Percentiles rank a stretch among this genome's conserved stretches.
Conservation (phyloP, 164 flowering plant genomes). For the Malania oleifera region DNA sequence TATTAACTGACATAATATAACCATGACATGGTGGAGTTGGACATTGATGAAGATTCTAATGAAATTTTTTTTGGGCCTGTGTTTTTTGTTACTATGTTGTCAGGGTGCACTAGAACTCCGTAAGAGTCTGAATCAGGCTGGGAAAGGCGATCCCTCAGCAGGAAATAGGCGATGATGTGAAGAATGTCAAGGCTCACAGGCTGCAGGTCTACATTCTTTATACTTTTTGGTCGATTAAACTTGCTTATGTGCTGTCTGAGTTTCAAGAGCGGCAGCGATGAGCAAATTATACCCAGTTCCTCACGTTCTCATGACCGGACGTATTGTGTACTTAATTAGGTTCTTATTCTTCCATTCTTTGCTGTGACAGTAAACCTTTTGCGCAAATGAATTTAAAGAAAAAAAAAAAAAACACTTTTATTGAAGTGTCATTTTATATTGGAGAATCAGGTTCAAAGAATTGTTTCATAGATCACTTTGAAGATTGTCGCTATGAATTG, state of each 20-base stretch:
- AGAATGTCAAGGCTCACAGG: slow-evolving; percentile 3
- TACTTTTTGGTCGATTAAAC: background rate
- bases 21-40: background rate
- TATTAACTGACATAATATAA: background rate
- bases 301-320: slow-evolving; percentile 9
- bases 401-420: too few species aligned
- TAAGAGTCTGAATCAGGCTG: slow-evolving; percentile 20
- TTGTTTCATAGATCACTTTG: too few species aligned
- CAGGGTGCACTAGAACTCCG: slow-evolving; percentile 22
- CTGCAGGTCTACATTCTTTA: slow-evolving; percentile 2
- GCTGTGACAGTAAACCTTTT: slow-evolving; percentile 5
- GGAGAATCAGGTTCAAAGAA: too few species aligned
- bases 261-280: slow-evolving; percentile 8
- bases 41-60: background rate
- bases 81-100: background rate
- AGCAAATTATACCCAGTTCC: slow-evolving; percentile 5
- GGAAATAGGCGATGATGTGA: slow-evolving; percentile 10
- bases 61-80: background rate
- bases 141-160: slow-evolving; percentile 10
- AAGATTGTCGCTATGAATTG: too few species aligned
- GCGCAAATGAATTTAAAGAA: background rate
- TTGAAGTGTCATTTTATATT: too few species aligned
- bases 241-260: slow-evolving; percentile 13
- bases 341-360: slow-evolving; percentile 16
- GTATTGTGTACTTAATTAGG: slow-evolving; percentile 20